phyloP scores from a whole-genome alignment of 2,329 filamentous ascomycete genomes.

The Chaetothyriales sp. region DNA sequence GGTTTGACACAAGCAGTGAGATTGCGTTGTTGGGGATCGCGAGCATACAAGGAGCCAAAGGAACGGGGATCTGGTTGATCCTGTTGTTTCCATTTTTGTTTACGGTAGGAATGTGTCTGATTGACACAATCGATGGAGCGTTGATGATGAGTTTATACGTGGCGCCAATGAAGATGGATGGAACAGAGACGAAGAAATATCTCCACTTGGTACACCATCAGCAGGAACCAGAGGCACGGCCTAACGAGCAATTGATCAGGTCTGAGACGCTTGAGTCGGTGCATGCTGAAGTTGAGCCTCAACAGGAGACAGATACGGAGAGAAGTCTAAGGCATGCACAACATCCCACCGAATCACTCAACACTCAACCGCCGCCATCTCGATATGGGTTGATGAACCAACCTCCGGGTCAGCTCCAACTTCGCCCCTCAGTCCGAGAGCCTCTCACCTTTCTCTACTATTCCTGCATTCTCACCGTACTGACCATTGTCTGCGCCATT shows the following conservation, averaged over 20 bases:
- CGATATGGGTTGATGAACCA: not conserved
- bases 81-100: slow-evolving; percentile 83
- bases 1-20: slow-evolving; percentile 91
- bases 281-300: too few relatives aligned
- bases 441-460: slow-evolving; percentile 88
- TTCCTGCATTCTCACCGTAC: slow-evolving; percentile 68
- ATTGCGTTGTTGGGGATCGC: slow-evolving; percentile 84
- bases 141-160: slow-evolving; percentile 93
- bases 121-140: slow-evolving; percentile 85
- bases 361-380: not conserved
- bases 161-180: slow-evolving; percentile 26
- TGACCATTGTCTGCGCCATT: slow-evolving; percentile 71
- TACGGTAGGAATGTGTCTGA: slow-evolving; percentile 89
- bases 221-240: not conserved
- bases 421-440: slow-evolving; percentile 62
- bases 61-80: slow-evolving; percentile 88
- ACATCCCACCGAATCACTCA: not conserved
- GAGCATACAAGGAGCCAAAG: slow-evolving; percentile 69
- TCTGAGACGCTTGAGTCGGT: not conserved
- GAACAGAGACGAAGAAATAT: slow-evolving; percentile 11
- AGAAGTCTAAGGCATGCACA: too few relatives aligned
- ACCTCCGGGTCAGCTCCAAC: slow-evolving; percentile 20
- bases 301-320: too few relatives aligned
- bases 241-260: not conserved
- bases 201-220: slow-evolving; percentile 13